These are phyloP conservation scores for Penicillium sp. DNA, from an alignment of 2,329 filamentous ascomycete genomes.

Conservation along the genomic window DNA sequence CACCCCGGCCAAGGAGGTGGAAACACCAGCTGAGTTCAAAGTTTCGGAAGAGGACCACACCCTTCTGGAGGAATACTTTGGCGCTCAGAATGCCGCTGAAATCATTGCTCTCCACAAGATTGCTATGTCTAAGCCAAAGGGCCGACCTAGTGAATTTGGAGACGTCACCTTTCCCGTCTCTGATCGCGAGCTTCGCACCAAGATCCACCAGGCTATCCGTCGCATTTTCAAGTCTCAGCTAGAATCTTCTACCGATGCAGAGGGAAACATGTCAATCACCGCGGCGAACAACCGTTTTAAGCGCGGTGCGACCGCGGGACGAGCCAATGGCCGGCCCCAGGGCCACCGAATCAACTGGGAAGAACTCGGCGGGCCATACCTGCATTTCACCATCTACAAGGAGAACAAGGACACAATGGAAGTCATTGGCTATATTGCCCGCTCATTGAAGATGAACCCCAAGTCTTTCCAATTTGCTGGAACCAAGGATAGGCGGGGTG, in stretches of 20 bases:
- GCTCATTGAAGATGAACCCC: slow-evolving; percentile 64
- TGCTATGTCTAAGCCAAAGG: slow-evolving; percentile 52
- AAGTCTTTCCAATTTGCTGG: slow-evolving; percentile 79
- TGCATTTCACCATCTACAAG: slow-evolving; percentile 92
- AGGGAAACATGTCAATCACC: slow-evolving; percentile 63
- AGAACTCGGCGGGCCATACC: slow-evolving; percentile 70
- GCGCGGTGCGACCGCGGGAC: slow-evolving; percentile 31
- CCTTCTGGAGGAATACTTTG: slow-evolving; percentile 50
- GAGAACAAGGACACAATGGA: slow-evolving; percentile 98
- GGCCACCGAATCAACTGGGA: slow-evolving; percentile 57
- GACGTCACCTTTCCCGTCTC: slow-evolving; percentile 54
- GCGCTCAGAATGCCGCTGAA: slow-evolving; percentile 47
- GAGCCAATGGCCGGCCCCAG: slow-evolving; percentile 24
- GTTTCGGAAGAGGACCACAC: slow-evolving; percentile 47
- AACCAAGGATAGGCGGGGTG: slow-evolving; percentile 85
- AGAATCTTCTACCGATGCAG: slow-evolving; percentile 72
- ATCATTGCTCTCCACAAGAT: slow-evolving; percentile 57
- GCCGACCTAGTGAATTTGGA: slow-evolving; percentile 57
- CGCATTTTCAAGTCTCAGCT: slow-evolving; percentile 75
- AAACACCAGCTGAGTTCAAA: slow-evolving; percentile 25
- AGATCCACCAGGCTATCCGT: slow-evolving; percentile 66
- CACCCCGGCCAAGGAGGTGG: slow-evolving; percentile 12
- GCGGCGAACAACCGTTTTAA: slow-evolving; percentile 40
- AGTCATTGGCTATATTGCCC: slow-evolving; percentile 71
- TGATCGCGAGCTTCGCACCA: slow-evolving; percentile 60